Percentiles rank a stretch among this genome's conserved stretches.
Evolutionary conservation across 805 yeast species (phyloP).

Genomic region (Komagataella pastoris): DNA sequence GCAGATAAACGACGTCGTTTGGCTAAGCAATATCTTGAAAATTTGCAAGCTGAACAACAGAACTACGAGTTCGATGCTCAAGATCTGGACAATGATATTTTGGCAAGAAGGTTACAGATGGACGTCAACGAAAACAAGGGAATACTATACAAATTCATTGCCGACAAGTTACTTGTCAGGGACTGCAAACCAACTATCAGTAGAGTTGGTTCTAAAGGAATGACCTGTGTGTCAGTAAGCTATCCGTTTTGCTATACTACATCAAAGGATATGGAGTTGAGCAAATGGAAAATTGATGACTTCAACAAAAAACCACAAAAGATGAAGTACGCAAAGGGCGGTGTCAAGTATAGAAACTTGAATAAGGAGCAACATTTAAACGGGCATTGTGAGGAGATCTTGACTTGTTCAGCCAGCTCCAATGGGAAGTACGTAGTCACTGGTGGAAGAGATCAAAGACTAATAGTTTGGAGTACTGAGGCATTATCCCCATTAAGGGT

Average conservation of each 20-base stretch:
- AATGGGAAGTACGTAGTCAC: constrained; percentile 85
- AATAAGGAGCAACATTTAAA: constrained; percentile 38
- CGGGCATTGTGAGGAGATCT: constrained; percentile 69
- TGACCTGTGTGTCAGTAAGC: constrained; percentile 41
- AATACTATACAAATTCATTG: constrained; percentile 57
- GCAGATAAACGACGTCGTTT: constrained; percentile 90
- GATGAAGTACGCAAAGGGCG: constrained; percentile 54
- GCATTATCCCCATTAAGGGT: constrained; percentile 64
- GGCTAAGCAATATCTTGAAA: constrained; percentile 84
- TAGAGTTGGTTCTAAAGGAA: constrained; percentile 46
- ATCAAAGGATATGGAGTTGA: constrained; percentile 67
- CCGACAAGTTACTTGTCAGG: constrained; percentile 28
- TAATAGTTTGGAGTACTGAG: constrained; percentile 80
- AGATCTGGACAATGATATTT: constrained; percentile 79
- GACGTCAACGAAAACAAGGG: constrained; percentile 92
- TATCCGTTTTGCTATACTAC: constrained; percentile 63
- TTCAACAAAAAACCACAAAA: constrained; percentile 47
- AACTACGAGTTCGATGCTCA: constrained; percentile 68
- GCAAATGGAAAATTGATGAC: constrained; percentile 64
- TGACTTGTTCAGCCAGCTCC: constrained; percentile 70
- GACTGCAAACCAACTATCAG: constrained; percentile 29
- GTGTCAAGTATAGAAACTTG: constrained; percentile 28
- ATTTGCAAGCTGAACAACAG: constrained; percentile 45
- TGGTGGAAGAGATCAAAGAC: constrained; percentile 75
- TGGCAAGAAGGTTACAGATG: constrained; percentile 64